Percentiles rank a stretch among this genome's conserved stretches.
Evolutionary conservation across 2,329 filamentous ascomycete genomes (phyloP).

Genomic region (Fusarium transvaalense): DNA sequence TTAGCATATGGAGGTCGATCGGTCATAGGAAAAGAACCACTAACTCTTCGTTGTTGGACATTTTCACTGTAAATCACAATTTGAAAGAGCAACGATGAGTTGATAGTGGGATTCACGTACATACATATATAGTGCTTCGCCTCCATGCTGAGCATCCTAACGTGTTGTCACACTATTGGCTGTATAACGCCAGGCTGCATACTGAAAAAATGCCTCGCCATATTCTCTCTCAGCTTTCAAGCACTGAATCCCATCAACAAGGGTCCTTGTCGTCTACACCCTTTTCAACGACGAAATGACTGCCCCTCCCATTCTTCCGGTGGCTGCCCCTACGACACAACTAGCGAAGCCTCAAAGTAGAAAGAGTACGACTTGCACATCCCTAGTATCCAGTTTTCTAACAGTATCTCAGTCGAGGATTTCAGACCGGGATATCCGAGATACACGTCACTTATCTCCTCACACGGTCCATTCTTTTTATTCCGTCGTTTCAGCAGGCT

Average conservation of each 20-base stretch:
- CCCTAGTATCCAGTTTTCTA: rapidly evolving
- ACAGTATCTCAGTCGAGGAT: background rate
- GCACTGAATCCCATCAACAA: background rate
- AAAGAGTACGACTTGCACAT: background rate
- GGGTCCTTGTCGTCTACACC: background rate
- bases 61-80: background rate
- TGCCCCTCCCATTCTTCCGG: background rate
- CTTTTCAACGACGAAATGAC: background rate
- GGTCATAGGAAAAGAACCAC: background rate
- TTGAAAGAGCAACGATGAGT: background rate
- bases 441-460: slow-evolving; percentile 6
- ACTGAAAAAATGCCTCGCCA: background rate
- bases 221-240: background rate
- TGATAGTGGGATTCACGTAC: background rate
- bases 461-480: background rate
- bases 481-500: background rate
- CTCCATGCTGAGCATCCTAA: background rate
- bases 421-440: slow-evolving; percentile 8
- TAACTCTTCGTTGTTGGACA: background rate
- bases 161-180: background rate
- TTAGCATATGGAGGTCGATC: no score
- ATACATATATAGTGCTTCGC: background rate
- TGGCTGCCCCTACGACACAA: background rate
- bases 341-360: background rate
- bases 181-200: background rate